Conservation (phyloP, 2,329 filamentous ascomycete species). For the Talaromyces sp. region DNA sequence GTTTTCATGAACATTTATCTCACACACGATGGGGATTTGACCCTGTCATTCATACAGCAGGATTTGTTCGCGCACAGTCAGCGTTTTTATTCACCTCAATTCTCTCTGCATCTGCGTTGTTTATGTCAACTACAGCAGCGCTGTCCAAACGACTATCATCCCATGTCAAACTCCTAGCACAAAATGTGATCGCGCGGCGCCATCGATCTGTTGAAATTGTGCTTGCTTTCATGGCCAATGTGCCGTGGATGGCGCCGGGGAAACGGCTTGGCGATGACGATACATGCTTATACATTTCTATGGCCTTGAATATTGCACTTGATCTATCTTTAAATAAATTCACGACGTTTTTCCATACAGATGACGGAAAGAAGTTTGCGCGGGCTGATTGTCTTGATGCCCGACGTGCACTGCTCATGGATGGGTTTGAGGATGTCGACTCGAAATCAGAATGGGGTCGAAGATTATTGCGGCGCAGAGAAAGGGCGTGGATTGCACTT, state of each 20-base stretch:
- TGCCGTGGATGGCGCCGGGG: slow-evolving; percentile 65
- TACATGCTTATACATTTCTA: slow-evolving; percentile 66
- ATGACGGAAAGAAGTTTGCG: slow-evolving; percentile 49
- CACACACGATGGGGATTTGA: slow-evolving; percentile 73
- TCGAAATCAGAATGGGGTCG: slow-evolving; percentile 57
- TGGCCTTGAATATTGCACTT: slow-evolving; percentile 64
- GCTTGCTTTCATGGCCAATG: slow-evolving; percentile 69
- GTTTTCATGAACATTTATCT: slow-evolving; percentile 65
- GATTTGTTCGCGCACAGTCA: slow-evolving; percentile 63
- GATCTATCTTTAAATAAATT: slow-evolving; percentile 69
- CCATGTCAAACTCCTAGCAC: slow-evolving; percentile 60
- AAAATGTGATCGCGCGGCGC: slow-evolving; percentile 57
- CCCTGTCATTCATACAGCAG: slow-evolving; percentile 59
- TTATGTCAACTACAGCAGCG: slow-evolving; percentile 59
- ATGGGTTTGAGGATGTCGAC: slow-evolving; percentile 63
- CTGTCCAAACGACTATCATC: slow-evolving; percentile 62
- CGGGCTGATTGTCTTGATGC: slow-evolving; percentile 66
- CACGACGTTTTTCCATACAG: slow-evolving; percentile 51
- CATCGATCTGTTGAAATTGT: slow-evolving; percentile 70
- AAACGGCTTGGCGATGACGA: slow-evolving; percentile 55
- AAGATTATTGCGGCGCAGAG: slow-evolving; percentile 59
- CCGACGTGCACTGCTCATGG: slow-evolving; percentile 60
- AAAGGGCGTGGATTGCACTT: slow-evolving; percentile 66
- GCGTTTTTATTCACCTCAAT: slow-evolving; percentile 70
- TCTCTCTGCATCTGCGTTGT: slow-evolving; percentile 63